Evolutionary conservation across 768 basidiomycete genomes (phyloP), one percentile per base, ranked within the genome.

Genomic region (Leccinum variicolor): DNA sequence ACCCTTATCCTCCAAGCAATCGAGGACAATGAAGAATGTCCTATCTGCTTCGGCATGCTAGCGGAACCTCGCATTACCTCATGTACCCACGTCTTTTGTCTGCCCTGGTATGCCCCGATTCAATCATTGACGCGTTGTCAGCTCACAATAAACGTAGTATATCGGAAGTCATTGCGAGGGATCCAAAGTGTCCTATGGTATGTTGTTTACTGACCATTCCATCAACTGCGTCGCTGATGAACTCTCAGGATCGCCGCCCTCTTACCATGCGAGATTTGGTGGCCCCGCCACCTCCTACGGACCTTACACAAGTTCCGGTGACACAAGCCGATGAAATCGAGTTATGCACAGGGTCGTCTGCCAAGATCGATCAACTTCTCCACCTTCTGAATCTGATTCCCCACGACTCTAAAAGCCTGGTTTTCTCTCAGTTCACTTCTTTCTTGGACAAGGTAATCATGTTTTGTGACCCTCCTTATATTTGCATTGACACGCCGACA

Each of bases 351-450:
- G 84, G 83, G 3, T 83, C 90, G 6, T 94, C 93, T 21, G 90
- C 90, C 11, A 95, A 95, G 73, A 89, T 93, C 52, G 87, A 90
- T 52, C 91, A 93, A 64, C 75, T 95, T 15, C 69, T 92, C 21
- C 81, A 89, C 53, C 79, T 93, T 45, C 77, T 95, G 45, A 76
- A 81, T 59, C 71, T 93, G 13, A 89, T 84, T 6, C 89, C 89
- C 1, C 58, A 64, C 4, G 81, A 77, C 1, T 89, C 92, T 60
- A 95, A 95, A 70, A 87, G 88, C 3, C 75, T 95, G 3, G 91
- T 95, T 1, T 95, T 95, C 67, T 92, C 90, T 3, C 93, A 95
- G 64, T 95, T 94, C 65, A 95, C 92, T 4, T 81, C 84, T 3
- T 94, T 92, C 73, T 70, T 94, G 53, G 87, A 91, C 74, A 88